Percentiles rank a stretch among this genome's conserved stretches.
Conservation (phyloP, 2,329 filamentous ascomycete species). For the Zymoseptoria tritici region DNA sequence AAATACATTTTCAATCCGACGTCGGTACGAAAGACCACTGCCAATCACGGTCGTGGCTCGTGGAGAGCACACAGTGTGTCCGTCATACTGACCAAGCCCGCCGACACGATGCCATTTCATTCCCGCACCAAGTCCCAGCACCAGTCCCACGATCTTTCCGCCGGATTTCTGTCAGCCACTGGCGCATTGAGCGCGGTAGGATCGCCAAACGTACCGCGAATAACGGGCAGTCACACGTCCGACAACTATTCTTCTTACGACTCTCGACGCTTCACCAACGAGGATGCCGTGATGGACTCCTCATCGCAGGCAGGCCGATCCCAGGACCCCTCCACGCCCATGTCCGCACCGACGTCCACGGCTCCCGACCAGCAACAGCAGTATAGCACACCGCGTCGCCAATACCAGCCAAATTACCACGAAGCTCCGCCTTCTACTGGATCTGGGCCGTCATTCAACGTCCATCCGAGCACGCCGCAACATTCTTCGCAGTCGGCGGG, state of each 20-base stretch:
- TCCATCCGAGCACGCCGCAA: constrained; percentile 46
- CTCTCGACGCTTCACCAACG: background rate
- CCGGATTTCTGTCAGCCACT: background rate
- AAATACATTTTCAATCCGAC: background rate
- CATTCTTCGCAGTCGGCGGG: constrained; percentile 14
- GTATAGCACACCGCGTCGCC: constrained; percentile 44
- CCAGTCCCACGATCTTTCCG: background rate
- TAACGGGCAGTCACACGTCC: background rate
- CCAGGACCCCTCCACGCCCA: constrained; percentile 4
- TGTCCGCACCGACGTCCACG: constrained; percentile 14
- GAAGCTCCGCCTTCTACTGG: constrained; percentile 42
- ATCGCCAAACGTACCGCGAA: background rate
- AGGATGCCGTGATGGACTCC: background rate
- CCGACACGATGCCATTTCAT: background rate
- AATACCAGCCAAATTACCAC: constrained; percentile 35
- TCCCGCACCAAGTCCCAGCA: background rate
- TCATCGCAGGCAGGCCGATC: background rate
- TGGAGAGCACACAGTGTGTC: background rate
- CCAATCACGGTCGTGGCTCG: background rate
- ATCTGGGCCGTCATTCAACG: constrained; percentile 49
- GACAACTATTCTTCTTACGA: background rate
- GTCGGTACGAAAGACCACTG: background rate
- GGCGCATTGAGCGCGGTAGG: background rate
- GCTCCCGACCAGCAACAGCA: constrained; percentile 37
- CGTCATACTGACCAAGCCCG: background rate